Conservation (phyloP, 2,329 filamentous ascomycete species). For the Aspergillus niger region DNA sequence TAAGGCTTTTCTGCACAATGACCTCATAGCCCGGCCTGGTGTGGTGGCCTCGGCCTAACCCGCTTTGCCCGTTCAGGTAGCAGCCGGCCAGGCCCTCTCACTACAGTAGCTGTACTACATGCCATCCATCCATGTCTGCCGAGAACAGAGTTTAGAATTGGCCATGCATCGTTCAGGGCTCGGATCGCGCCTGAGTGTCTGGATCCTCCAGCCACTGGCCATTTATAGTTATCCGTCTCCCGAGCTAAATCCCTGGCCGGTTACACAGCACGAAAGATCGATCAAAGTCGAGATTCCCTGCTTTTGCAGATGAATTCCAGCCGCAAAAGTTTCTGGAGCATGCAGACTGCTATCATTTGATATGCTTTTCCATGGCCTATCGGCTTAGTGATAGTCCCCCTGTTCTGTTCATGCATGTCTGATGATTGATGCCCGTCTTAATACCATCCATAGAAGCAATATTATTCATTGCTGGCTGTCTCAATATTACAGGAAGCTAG, state of each 20-base stretch:
- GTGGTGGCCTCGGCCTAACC: background rate
- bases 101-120: background rate
- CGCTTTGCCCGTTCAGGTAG: background rate
- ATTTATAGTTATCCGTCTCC: background rate
- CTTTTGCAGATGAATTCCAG: background rate
- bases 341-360: background rate
- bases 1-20: background rate
- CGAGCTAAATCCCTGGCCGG: background rate
- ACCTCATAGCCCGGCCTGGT: conserved; percentile 1
- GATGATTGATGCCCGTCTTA: too few species aligned
- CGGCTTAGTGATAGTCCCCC: too few species aligned
- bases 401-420: too few species aligned
- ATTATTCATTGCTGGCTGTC: too few species aligned
- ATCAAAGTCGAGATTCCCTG: conserved; percentile 7
- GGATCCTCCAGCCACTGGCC: background rate
- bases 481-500: too few species aligned
- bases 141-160: background rate
- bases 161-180: background rate
- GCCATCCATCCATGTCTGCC: background rate
- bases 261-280: conserved; percentile 4
- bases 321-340: background rate
- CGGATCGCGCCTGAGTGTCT: background rate
- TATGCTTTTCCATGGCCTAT: background rate
- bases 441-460: too few species aligned
- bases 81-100: background rate